phyloP scores from a whole-genome alignment of 495 filamentous ascomycete genomes.

The Neurospora sublineolata region DNA sequence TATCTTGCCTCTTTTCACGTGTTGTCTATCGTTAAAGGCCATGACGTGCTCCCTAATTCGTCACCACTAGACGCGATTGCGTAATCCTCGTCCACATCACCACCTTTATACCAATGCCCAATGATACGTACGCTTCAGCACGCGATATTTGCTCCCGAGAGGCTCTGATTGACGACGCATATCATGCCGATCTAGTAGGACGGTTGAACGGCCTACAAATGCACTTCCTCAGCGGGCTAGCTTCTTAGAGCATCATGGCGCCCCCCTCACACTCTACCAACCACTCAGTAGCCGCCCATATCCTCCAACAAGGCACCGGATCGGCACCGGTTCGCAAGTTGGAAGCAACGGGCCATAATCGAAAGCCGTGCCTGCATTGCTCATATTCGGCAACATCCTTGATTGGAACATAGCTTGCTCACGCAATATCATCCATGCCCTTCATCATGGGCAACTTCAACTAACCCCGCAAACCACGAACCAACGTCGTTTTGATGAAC shows the following conservation, averaged over 20 bases:
- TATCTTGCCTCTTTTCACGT: not conserved
- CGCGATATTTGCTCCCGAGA: not conserved
- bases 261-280: not conserved
- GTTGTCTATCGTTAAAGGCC: not conserved
- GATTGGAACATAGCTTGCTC: slow-evolving; percentile 6
- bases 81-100: slow-evolving; percentile 18
- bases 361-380: not conserved
- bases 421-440: slow-evolving; percentile 15
- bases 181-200: not conserved
- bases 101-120: not conserved
- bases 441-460: slow-evolving; percentile 5
- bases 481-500: not conserved
- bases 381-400: not conserved
- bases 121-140: not conserved
- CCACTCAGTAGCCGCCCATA: not conserved
- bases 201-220: not conserved
- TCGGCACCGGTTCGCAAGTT: not conserved
- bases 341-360: not conserved
- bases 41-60: slow-evolving; percentile 1
- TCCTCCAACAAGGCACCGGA: not conserved
- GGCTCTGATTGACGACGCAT: not conserved
- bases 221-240: not conserved
- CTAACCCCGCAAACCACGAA: slow-evolving; percentile 3
- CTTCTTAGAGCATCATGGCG: not conserved
- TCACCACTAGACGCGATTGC: slow-evolving; percentile 9